Evolutionary conservation across 2,329 filamentous ascomycete species (phyloP).

Genomic region (Aspergillus eucalypticola): DNA sequence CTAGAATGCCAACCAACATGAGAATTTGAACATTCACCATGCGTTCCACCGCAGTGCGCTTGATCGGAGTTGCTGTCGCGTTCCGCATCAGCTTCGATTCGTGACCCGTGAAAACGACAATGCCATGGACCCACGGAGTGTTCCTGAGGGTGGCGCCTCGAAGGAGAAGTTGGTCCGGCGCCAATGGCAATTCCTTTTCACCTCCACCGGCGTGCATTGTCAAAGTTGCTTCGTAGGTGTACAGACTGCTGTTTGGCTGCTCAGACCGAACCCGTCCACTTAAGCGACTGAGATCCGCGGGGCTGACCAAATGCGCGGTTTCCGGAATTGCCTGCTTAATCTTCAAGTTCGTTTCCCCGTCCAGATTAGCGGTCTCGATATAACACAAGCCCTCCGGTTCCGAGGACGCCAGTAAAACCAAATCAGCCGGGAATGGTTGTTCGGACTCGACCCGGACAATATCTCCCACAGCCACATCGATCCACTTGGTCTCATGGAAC

Average conservation of each 20-base stretch:
- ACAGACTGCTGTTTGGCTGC: conserved; percentile 96
- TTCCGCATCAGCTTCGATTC: conserved; percentile 99
- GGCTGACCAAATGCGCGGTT: conserved; percentile 82
- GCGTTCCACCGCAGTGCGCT: conserved; percentile 91
- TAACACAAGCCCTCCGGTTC: conserved; percentile 98
- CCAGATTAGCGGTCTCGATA: conserved; percentile 96
- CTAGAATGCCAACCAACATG: conserved; percentile 79
- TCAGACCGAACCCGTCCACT: conserved; percentile 88
- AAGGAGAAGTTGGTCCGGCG: conserved; percentile 88
- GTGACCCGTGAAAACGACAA: conserved; percentile 96
- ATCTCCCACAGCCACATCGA: conserved; percentile 89
- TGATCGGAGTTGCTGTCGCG: conserved; percentile 94
- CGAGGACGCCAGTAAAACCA: conserved; percentile 89
- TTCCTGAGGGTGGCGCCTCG: conserved; percentile 92
- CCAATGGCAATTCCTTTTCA: conserved; percentile 86
- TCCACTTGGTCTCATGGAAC: conserved; percentile 89
- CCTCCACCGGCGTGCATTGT: conserved; percentile 88
- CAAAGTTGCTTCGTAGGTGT: conserved; percentile 95
- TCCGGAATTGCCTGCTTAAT: conserved; percentile 97
- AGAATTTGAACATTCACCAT: conserved; percentile 93
- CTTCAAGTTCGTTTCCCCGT: conserved; percentile 97
- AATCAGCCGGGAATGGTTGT: conserved; percentile 88
- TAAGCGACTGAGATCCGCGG: conserved; percentile 79
- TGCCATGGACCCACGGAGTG: conserved; percentile 93
- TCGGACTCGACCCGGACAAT: conserved; percentile 92